These are phyloP conservation scores for Epichloe gansuensis DNA, from an alignment of 2,329 filamentous ascomycete species.

Conservation along the genomic window DNA sequence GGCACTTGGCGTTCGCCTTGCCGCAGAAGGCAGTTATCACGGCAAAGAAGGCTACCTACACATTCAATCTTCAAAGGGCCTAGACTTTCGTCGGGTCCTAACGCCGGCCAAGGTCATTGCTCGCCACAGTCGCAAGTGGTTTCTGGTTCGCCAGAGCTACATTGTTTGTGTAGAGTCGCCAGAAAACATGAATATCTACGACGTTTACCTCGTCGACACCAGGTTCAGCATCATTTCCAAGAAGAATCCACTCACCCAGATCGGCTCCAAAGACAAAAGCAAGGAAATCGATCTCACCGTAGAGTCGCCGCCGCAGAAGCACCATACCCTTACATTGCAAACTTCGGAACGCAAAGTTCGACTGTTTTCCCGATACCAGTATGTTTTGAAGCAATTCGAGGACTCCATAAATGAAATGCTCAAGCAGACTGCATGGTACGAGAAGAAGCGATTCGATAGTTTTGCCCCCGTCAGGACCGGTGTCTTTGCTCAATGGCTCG, in stretches of 20 bases:
- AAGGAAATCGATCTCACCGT: constrained; percentile 29
- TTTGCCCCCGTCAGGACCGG: constrained; percentile 81
- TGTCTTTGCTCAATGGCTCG: constrained; percentile 90
- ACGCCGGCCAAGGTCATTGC: constrained; percentile 68
- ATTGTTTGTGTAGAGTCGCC: constrained; percentile 97
- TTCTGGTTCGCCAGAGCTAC: constrained; percentile 93
- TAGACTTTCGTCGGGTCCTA: constrained; percentile 73
- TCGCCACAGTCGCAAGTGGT: constrained; percentile 89
- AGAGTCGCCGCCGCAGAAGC: constrained; percentile 37
- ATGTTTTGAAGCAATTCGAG: constrained; percentile 82
- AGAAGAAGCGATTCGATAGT: constrained; percentile 77
- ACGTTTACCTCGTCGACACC: constrained; percentile 92
- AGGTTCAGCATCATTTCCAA: constrained; percentile 76
- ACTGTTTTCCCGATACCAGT: constrained; percentile 80
- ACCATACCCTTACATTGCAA: constrained; percentile 77
- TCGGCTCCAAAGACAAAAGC: constrained; percentile 48
- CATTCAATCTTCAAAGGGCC: constrained; percentile 80
- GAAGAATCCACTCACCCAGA: constrained; percentile 41
- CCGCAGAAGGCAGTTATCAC: constrained; percentile 91
- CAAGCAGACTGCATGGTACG: constrained; percentile 68
- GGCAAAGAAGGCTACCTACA: constrained; percentile 93
- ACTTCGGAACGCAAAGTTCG: constrained; percentile 91
- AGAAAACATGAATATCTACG: constrained; percentile 97
- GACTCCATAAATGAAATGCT: constrained; percentile 85
- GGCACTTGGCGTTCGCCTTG: constrained; percentile 82